Evolutionary conservation across 2,329 filamentous ascomycete species (phyloP).

Genomic region (Microdochium nivale): DNA sequence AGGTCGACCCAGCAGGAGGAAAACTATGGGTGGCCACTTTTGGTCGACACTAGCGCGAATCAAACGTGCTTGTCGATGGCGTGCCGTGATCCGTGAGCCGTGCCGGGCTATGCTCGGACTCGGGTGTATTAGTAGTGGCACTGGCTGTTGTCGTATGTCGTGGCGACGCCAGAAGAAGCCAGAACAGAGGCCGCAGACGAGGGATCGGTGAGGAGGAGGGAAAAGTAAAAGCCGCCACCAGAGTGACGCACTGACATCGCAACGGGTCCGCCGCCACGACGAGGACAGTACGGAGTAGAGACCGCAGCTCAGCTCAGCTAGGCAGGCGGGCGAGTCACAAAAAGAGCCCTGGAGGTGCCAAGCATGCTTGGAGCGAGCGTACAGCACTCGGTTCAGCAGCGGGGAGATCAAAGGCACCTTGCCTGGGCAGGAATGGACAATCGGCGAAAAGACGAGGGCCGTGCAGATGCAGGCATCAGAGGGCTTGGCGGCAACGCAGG

Average conservation of each 20-base stretch:
- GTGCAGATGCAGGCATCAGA: not conserved
- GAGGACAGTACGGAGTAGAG: not conserved
- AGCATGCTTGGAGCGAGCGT: not conserved
- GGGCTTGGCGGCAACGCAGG: not conserved
- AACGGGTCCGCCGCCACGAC: not conserved
- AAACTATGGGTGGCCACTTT: not conserved
- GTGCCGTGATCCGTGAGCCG: not conserved
- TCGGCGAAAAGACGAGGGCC: not conserved
- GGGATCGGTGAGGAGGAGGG: not conserved
- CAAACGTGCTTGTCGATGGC: not conserved
- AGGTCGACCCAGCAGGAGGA: not conserved
- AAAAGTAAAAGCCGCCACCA: not conserved
- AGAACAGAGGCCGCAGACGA: no score
- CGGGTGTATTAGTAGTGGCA: no score
- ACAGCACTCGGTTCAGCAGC: not conserved
- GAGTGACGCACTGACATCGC: not conserved
- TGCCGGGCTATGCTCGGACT: no score
- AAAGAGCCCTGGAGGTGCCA: not conserved
- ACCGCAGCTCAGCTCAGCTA: no score
- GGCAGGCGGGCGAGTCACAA: not conserved
- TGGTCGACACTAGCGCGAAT: not conserved
- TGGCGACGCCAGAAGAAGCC: no score
- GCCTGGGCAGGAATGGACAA: not conserved
- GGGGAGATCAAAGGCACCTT: not conserved
- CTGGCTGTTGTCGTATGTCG: no score